Base-by-base conservation (phyloP, 1,284 basidiomycete species). In the Abortiporus biennis region DNA sequence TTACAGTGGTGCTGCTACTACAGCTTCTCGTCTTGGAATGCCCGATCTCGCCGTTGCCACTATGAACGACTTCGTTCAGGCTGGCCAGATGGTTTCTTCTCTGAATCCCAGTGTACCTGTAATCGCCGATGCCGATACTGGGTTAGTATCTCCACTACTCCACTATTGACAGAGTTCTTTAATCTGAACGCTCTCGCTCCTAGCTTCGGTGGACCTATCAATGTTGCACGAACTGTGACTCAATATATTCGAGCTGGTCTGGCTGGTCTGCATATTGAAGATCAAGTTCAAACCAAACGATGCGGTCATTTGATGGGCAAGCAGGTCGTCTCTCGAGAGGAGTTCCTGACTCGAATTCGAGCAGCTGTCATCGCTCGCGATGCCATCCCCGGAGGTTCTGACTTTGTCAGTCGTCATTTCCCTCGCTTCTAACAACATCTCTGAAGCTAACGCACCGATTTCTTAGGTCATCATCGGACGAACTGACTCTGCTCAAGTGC, bases 261-360 rank as follows among this genome's bases (percentile, higher is more conserved):
- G 24, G 87, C 86, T 4, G 86, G 68, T 0, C 65, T 87, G 52
- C 86, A 90, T 59, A 87, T 90, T 36, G 87, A 90, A 58, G 87
- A 89, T 57, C 87, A 90, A 61, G 84, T 88, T 2, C 79, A 87
- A 57, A 85, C 83, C 4, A 90, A 90, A 61, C 79, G 86, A 43
- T 90, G 87, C 53, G 87, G 86, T 1, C 86, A 90, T 57, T 65
- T 90, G 29, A 71, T 85, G 57, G 86, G 87, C 38, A 90, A 90
- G 60, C 81, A 86, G 46, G 75, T 90, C 53, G 87, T 90, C 34
- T 80, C 82, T 1, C 72, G 79, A 8, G 82, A 84, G 51, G 85
- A 86, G 54, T 89, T 87, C 50, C 42, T 87, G 25, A 78, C 78
- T 6, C 78, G 87, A 27, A 85, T 90, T 54, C 78, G 83, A 24